These are phyloP conservation scores for Phascolomyces articulosus DNA, from an alignment of 371 early-diverging fungal genomes.

Conservation along the genomic window DNA sequence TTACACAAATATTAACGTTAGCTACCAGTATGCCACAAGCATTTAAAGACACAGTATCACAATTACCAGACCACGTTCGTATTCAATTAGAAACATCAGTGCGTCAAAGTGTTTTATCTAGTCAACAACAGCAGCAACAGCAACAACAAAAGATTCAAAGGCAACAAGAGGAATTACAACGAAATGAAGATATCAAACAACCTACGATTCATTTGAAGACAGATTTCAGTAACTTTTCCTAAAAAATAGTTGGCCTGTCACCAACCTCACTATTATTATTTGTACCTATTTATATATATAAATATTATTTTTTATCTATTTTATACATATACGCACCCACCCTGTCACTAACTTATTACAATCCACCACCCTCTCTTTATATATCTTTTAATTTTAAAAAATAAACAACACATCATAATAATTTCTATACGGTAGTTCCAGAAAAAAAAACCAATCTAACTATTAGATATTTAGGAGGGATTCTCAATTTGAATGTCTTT, in stretches of 20 bases:
- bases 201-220: constrained; percentile 59
- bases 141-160: constrained; percentile 36
- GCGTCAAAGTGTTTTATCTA: constrained; percentile 43
- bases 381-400: no score
- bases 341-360: no score
- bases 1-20: constrained; percentile 38
- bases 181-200: constrained; percentile 36
- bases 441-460: no score
- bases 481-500: no score
- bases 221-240: constrained; percentile 53
- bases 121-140: constrained; percentile 41
- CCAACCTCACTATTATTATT: neutral
- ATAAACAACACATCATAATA: no score
- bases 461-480: no score
- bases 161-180: constrained; percentile 14
- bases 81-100: constrained; percentile 48
- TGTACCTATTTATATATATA: neutral
- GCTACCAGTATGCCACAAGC: constrained; percentile 38
- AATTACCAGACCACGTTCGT: constrained; percentile 30
- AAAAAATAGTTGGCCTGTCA: no score
- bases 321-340: no score
- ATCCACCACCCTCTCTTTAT: no score
- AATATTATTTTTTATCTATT: no score
- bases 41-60: constrained; percentile 43
- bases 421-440: no score